Evolutionary conservation across 345 rosid genomes (phyloP).

Genomic region (Kernera saxatilis): DNA sequence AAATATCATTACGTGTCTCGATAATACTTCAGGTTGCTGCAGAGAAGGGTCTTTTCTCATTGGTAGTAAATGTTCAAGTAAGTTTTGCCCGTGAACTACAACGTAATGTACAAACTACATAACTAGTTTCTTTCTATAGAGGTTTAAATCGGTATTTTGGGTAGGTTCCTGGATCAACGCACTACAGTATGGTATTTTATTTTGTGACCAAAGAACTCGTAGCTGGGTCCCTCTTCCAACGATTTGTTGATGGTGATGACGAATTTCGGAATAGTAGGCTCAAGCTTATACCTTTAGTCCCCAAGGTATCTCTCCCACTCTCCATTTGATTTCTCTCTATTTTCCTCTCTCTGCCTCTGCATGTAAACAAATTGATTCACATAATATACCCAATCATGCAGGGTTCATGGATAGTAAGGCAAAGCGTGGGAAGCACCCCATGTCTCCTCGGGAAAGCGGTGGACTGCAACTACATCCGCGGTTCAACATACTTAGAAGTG

Average conservation of each 20-base stretch:
- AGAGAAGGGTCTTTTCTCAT: constrained; percentile 64
- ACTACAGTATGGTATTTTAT: constrained; percentile 96
- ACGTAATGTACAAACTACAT: neutral
- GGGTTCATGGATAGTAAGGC: constrained; percentile 99
- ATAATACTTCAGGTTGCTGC: constrained; percentile 53
- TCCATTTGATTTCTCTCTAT: neutral
- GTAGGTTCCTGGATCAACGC: constrained; percentile 95
- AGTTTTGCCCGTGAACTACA: constrained; percentile 31
- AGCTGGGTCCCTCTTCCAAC: constrained; percentile 82
- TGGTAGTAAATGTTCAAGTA: constrained; percentile 74
- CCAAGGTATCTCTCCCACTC: constrained; percentile 51
- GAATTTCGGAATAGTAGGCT: constrained; percentile 94
- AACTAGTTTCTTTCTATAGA: neutral
- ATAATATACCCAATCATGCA: constrained; percentile 20
- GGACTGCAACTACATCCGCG: constrained; percentile 90
- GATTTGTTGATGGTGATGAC: constrained; percentile 96
- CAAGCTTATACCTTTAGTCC: constrained; percentile 95
- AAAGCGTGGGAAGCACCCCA: constrained; percentile 98
- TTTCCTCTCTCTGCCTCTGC: neutral
- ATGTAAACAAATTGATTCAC: neutral
- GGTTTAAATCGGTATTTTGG: neutral
- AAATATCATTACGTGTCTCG: neutral
- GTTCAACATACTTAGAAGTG: constrained; percentile 81
- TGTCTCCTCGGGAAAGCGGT: constrained; percentile 95
- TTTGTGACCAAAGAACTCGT: constrained; percentile 63